Percentiles rank a stretch among this genome's conserved stretches.
phyloP scores from a whole-genome alignment of 176 grass and related monocot genomes.

The Cymbopogon citratus region DNA sequence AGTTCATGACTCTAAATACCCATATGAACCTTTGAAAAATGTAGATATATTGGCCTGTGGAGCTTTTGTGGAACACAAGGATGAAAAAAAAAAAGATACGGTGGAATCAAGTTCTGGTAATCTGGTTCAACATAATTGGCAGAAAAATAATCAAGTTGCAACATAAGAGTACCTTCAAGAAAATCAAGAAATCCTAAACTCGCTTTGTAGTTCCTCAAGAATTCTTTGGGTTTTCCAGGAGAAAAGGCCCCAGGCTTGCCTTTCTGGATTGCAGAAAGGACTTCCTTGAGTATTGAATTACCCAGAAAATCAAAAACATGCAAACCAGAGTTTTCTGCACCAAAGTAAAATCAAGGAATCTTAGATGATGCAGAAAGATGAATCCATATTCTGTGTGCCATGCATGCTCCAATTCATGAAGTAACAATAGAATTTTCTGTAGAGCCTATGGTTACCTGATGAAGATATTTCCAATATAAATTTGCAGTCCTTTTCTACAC shows the following conservation, averaged over 20 bases:
- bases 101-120: neutral
- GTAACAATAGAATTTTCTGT: neutral
- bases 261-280: conserved; percentile 78
- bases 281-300: conserved; percentile 96
- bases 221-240: conserved; percentile 86
- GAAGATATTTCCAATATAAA: conserved; percentile 97
- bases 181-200: conserved; percentile 86
- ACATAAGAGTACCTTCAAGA: conserved; percentile 72
- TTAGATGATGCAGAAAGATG: conserved; percentile 25
- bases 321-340: conserved; percentile 90
- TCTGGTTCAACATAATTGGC: neutral
- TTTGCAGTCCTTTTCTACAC: conserved; percentile 88
- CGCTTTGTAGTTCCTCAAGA: conserved; percentile 90
- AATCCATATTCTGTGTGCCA: neutral
- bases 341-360: neutral
- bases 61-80: neutral
- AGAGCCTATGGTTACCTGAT: conserved; percentile 42
- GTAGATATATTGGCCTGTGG: neutral
- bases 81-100: neutral
- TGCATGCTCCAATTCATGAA: neutral
- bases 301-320: conserved; percentile 99
- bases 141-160: neutral
- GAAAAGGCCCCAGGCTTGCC: conserved; percentile 90
- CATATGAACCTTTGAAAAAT: neutral
- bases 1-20: neutral